Evolutionary conservation across 1,284 basidiomycete genomes (phyloP), one percentile per base, ranked within the genome.

Genomic region (Cutaneotrichosporon spelunceum): DNA sequence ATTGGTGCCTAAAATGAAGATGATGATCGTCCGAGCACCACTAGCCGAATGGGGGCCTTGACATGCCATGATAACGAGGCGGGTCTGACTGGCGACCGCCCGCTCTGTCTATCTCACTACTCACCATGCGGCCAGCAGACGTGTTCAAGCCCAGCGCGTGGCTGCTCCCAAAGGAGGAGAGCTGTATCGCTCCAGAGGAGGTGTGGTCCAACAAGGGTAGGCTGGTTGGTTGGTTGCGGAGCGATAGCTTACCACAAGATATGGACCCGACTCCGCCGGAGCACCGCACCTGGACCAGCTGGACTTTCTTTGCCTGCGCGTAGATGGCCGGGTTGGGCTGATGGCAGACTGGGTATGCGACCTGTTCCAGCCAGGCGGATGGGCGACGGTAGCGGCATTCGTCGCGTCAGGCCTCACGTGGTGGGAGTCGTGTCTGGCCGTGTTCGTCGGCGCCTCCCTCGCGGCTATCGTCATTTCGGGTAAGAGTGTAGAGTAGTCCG

Each of bases 181-280:
- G 70, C 48, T 70, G 70, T 52, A 72, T 76, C 52, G 74, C 74
- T 1, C 72, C 74, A 11, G 68, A 70, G 10, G 59, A 71, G 33
- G 65, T 74, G 27, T 76, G 72, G 72, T 70, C 63, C 57, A 76
- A 76, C 66, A 71, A 72, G 63, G 74, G 72, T 73, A 39, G 47
- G 68, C 60, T 39, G 36, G 29, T 4, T 26, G 30, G n/a, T 27
- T 47, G 14, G n/a, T n/a, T n/a, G n/a, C n/a, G n/a, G n/a, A 36
- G 26, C 48, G n/a, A 26, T 29, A n/a, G 45, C 52, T 27, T 16
- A 55, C n/a, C 23, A n/a, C 5, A 24, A 75, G 73, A 76, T 65
- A 72, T 73, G 66, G 76, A 76, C 59, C 74, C 76, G 0, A 61
- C 68, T 10, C 72, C 73, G 16, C 33, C 56, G 13, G 72, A 73